Base-by-base conservation (phyloP, 495 filamentous ascomycete species). In the Choiromyces venosus region DNA sequence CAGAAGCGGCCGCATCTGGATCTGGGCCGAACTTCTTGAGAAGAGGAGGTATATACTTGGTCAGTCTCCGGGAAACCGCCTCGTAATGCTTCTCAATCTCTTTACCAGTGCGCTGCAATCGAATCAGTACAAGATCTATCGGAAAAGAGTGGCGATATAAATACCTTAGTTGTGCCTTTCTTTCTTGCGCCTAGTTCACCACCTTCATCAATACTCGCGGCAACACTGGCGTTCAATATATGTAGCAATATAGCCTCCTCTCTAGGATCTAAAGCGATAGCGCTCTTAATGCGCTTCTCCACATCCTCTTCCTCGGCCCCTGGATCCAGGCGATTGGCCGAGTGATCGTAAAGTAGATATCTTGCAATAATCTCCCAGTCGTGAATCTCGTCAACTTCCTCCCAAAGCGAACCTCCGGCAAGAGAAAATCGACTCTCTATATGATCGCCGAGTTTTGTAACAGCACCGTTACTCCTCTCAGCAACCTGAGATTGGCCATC, bases 291-390 rank as follows among this genome's bases (percentile, higher is more conserved):
- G 25, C 85, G 84, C 18, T 84, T 84, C 66, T 88, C 86, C 35
- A 85, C 83, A 72, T 86, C 85, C n/a, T 86, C 83, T 36, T 86
- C 83, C 4, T 87, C 83, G n/a, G 71, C 61, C 10, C 66, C 79
- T 16, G 68, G 71, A 35, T 76, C 79, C 35, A 71, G 44, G 0
- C 80, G 76, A 71, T 85, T 86, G 0, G 84, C 87, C 0, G 93
- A 93, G 81, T 97, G 92, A 75, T 99, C 95, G 76, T 93, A 96
- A 1, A 99, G 85, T 14, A 99, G 86, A 84, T 97, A 98, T 9
- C 91, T 92, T 37, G 92, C 91, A 37, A 98, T 83, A 0, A 90
- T 86, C 81, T 97, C 91, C 96, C 96, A 99, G 68, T 93, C 89
- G 69, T 87, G 86, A 18, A 97, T 84, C 74, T 94, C 91, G 12